Base-by-base conservation (phyloP, 2,329 filamentous ascomycete species). In the Cercospora nicotianae region DNA sequence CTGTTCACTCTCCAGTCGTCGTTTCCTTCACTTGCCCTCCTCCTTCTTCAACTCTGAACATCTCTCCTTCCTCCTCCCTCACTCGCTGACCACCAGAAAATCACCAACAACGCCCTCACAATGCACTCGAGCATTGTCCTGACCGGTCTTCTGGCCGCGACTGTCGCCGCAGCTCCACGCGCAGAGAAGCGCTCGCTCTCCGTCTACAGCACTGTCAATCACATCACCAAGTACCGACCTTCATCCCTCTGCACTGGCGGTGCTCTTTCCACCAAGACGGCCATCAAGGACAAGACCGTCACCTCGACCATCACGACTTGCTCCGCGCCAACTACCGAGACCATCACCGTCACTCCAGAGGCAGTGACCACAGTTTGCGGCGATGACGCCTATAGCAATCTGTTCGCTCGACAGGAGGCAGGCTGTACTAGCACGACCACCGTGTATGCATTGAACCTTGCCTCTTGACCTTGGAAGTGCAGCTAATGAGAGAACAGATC, bases 221-320 rank as follows among this genome's bases (percentile, higher is more conserved):
- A 70, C 63, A 70, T 73, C 67, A 71, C 71, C 57, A 73, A 70
- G 23, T 69, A 71, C 64, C 62, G 61, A 53, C 66, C 60, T n/a
- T 67, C 60, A 2, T 45, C 59, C 9, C 61, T 63, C 9, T 64
- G 62, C 31, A 63, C 64, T 7, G 51, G 42, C 16, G 33, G 60
- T 4, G 63, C 70, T 20, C 31, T 71, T 28, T 60, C 72, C 2
- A 72, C 71, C 12, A 65, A 53, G 26, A 72, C 71, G 7, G 64
- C 65, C 20, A 72, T 67, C 16, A 64, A 65, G 33, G 60, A 57
- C 39, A 66, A 67, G 39, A 72, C 68, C 10, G 60, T 69, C 60
- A 68, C 64, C 62, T 70, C 70, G 6, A 72, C 68, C 66, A 66
- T 71, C 63, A 70, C 68, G 12, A 68, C 69, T 16, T 72, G 69